phyloP scores from a whole-genome alignment of 345 rosid genomes.

The Eucalyptus microcorys region DNA sequence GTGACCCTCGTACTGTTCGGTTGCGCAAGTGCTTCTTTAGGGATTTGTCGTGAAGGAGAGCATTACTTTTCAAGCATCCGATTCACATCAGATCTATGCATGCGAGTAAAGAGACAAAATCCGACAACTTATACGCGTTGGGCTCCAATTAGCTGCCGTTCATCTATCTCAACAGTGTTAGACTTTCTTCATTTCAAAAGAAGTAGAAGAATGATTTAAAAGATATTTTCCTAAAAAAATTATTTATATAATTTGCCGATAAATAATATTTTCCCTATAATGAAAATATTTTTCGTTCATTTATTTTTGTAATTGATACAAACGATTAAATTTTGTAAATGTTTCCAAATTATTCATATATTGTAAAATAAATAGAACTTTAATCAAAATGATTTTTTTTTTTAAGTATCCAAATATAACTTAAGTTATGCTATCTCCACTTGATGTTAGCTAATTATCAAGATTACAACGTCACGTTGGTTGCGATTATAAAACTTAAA shows the following conservation, averaged over 20 bases:
- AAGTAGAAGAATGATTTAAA: background rate
- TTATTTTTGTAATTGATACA: too few relatives aligned
- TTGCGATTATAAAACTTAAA: background rate
- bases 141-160: background rate
- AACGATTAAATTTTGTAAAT: too few relatives aligned
- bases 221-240: background rate
- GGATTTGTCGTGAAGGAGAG: background rate
- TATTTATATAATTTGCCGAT: too few relatives aligned
- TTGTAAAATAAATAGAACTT: too few relatives aligned
- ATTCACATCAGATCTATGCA: background rate
- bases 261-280: too few relatives aligned
- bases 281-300: background rate
- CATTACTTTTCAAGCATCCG: background rate
- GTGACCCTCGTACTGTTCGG: background rate
- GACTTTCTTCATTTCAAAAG: background rate
- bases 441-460: too few relatives aligned
- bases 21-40: background rate
- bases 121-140: background rate
- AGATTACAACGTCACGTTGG: background rate
- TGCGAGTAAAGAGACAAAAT: background rate
- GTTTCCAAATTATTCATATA: too few relatives aligned
- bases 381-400: background rate
- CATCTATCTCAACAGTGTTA: background rate
- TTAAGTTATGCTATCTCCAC: too few relatives aligned
- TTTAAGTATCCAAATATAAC: too few relatives aligned